Evolutionary conservation across 2,329 filamentous ascomycete species (phyloP).

Genomic region (Aspergillus neotritici): DNA sequence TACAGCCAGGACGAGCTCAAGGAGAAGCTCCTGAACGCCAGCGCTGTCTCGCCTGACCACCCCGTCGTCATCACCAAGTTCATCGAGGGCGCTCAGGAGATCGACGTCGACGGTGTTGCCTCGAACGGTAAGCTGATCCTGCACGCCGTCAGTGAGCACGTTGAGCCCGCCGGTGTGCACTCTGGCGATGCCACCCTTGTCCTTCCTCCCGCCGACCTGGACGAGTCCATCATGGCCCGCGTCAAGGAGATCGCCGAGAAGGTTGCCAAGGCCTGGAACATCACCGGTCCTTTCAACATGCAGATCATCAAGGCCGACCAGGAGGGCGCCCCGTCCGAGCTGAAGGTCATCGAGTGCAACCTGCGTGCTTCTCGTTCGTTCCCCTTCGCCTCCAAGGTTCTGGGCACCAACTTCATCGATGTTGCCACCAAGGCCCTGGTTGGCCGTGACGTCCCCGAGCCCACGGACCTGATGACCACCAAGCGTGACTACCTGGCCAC

Average conservation of each 20-base stretch:
- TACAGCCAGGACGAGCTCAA: slow-evolving; percentile 80
- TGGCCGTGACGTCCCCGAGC: slow-evolving; percentile 75
- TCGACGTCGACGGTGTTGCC: slow-evolving; percentile 91
- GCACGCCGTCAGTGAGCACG: slow-evolving; percentile 90
- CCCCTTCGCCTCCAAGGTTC: slow-evolving; percentile 96
- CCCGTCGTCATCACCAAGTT: slow-evolving; percentile 98
- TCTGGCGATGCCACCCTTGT: slow-evolving; percentile 95
- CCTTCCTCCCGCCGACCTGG: slow-evolving; percentile 76
- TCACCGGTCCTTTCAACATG: slow-evolving; percentile 99
- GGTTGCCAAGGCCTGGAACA: slow-evolving; percentile 94
- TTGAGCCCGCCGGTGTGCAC: slow-evolving; percentile 96
- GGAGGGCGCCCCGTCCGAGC: slow-evolving; percentile 65
- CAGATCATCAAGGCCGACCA: slow-evolving; percentile 93
- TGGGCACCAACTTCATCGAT: slow-evolving; percentile 95
- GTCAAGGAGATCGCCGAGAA: slow-evolving; percentile 94
- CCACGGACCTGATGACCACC: slow-evolving; percentile 79
- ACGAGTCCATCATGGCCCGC: slow-evolving; percentile 70
- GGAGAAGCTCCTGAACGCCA: slow-evolving; percentile 88
- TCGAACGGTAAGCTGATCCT: slow-evolving; percentile 79
- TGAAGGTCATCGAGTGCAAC: slow-evolving; percentile 99
- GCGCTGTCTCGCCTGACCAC: slow-evolving; percentile 88
- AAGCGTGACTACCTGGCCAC: slow-evolving; percentile 91
- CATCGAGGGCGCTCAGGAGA: slow-evolving; percentile 93
- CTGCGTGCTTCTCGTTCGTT: slow-evolving; percentile 95
- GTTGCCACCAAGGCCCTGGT: slow-evolving; percentile 88